These are phyloP conservation scores for Papiliotrema laurentii DNA, from an alignment of 1,284 basidiomycete species.

Conservation along the genomic window DNA sequence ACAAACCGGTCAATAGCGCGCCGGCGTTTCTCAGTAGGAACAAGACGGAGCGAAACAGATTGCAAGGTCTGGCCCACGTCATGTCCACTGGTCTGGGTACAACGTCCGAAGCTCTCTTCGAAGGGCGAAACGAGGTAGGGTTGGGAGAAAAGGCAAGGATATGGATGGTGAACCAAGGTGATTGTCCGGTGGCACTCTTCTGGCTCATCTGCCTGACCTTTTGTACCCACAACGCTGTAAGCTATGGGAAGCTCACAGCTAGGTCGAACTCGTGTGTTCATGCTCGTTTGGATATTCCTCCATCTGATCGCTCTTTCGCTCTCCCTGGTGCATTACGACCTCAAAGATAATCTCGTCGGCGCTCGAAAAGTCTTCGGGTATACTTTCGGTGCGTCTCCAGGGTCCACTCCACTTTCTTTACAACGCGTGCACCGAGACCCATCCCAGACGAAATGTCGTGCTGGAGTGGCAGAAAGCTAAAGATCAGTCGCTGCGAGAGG, in stretches of 20 bases:
- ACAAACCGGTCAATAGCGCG: conserved; percentile 2
- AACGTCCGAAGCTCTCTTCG: too few species aligned
- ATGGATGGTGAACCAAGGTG: conserved; percentile 87
- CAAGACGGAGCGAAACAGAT: conserved; percentile 67
- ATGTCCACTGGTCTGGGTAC: too few species aligned
- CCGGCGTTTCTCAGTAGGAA: conserved; percentile 62
- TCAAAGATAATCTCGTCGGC: conserved; percentile 67
- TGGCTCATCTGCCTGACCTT: not conserved
- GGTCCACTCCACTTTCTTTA: not conserved
- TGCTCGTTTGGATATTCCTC: conserved; percentile 68
- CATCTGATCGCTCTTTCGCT: conserved; percentile 68
- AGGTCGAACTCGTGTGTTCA: conserved; percentile 66
- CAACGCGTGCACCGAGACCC: too few species aligned
- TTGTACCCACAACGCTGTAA: too few species aligned
- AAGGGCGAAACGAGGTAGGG: too few species aligned
- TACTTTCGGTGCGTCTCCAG: conserved; percentile 61
- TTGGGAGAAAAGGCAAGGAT: conserved; percentile 54
- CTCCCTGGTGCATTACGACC: conserved; percentile 67
- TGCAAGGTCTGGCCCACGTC: conserved; percentile 67
- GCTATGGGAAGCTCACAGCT: not conserved
- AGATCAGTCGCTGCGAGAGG: conserved; percentile 67
- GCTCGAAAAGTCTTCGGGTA: conserved; percentile 66
- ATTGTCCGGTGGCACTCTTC: too few species aligned
- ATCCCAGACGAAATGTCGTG: too few species aligned
- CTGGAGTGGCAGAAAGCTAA: not conserved